Conservation (phyloP, 805 yeast genomes). For the Priceomyces carsonii region DNA sequence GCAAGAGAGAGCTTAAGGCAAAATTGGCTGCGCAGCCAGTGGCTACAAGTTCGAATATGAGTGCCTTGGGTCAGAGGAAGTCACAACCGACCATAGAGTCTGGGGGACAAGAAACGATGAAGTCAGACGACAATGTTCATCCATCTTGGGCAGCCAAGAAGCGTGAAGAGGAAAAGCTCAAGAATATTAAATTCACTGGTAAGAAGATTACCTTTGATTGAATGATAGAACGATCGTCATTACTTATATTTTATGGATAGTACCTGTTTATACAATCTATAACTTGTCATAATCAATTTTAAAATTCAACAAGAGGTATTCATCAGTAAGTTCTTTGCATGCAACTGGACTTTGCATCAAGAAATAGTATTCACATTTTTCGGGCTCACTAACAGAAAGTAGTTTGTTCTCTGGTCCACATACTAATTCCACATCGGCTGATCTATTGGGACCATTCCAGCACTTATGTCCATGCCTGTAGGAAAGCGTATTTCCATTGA, state of each 20-base stretch:
- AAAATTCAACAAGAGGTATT: conserved; percentile 25
- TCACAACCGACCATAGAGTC: neutral
- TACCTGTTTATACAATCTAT: conserved; percentile 7
- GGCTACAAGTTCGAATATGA: conserved; percentile 41
- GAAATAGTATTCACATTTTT: conserved; percentile 78
- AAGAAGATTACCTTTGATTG: conserved; percentile 78
- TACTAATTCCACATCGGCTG: conserved; percentile 58
- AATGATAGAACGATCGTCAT: conserved; percentile 2
- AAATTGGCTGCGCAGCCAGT: conserved; percentile 21
- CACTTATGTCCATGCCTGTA: conserved; percentile 74
- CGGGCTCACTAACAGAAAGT: conserved; percentile 79
- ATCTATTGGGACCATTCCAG: conserved; percentile 92
- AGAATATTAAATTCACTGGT: conserved; percentile 73
- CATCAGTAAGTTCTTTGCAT: conserved; percentile 36
- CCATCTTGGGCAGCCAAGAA: conserved; percentile 98
- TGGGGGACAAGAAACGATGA: conserved; percentile 9
- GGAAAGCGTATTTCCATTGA: conserved; percentile 29
- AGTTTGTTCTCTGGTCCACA: conserved; percentile 66
- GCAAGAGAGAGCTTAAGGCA: conserved; percentile 61
- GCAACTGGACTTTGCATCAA: conserved; percentile 47
- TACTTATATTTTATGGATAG: conserved; percentile 2
- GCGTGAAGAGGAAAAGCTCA: conserved; percentile 63
- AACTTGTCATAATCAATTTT: conserved; percentile 25
- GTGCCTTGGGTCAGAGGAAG: conserved; percentile 40
- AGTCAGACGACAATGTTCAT: conserved; percentile 47